phyloP scores from a whole-genome alignment of 306 rosid species.

The Gastrolobium bilobum region DNA sequence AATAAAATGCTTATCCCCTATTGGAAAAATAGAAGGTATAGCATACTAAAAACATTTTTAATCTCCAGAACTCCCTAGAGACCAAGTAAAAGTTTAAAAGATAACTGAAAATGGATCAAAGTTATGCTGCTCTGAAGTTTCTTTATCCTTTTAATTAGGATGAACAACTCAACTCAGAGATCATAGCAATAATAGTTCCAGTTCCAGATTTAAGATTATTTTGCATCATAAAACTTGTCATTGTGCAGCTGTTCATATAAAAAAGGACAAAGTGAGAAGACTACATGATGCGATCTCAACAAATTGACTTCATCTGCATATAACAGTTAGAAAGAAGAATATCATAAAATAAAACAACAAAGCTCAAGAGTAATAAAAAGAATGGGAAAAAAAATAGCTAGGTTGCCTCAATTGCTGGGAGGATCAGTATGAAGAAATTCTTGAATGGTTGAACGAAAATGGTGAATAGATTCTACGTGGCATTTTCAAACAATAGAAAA shows the following conservation, averaged over 20 bases:
- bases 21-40: not conserved
- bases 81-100: conserved; percentile 1
- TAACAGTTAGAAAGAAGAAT: not conserved
- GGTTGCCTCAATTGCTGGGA: conserved; percentile 52
- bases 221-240: not conserved
- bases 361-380: not conserved
- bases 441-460: conserved; percentile 77
- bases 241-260: not conserved
- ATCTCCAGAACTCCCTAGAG: conserved; percentile 1
- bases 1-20: not conserved
- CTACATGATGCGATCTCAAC: not conserved
- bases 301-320: conserved; percentile 27
- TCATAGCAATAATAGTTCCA: conserved; percentile 15
- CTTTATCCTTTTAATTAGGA: conserved; percentile 2
- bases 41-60: not conserved
- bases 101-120: not conserved
- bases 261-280: not conserved
- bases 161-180: not conserved
- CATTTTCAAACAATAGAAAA: too few species aligned
- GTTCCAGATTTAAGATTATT: conserved; percentile 16
- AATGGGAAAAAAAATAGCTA: not conserved
- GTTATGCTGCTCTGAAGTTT: not conserved
- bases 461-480: too few species aligned
- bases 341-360: conserved; percentile 23
- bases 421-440: conserved; percentile 80